phyloP scores from a whole-genome alignment of 805 yeast species.

The Saccharomycopsis lassenensis region DNA sequence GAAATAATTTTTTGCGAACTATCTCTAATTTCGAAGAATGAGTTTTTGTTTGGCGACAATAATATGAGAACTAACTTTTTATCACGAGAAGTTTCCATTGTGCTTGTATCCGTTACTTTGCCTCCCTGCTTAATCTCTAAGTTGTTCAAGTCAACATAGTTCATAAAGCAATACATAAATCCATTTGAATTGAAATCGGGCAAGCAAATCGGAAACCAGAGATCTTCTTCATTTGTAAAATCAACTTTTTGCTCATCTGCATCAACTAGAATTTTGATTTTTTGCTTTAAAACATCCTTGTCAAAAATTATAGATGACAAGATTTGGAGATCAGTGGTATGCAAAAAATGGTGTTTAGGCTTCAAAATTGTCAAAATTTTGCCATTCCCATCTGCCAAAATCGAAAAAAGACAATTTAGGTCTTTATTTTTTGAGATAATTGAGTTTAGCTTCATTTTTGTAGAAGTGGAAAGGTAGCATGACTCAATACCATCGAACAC shows the following conservation, averaged over 20 bases:
- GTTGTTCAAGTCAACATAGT: constrained; percentile 36
- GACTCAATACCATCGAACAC: constrained; percentile 58
- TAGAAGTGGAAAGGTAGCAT: constrained; percentile 43
- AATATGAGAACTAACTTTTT: constrained; percentile 42
- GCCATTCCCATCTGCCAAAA: constrained; percentile 55
- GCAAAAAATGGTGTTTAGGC: constrained; percentile 67
- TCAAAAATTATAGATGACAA: constrained; percentile 59
- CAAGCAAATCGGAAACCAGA: constrained; percentile 90
- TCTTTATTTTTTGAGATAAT: constrained; percentile 37
- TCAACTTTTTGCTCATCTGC: constrained; percentile 12
- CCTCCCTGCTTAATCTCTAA: constrained; percentile 18
- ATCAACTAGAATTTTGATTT: constrained; percentile 7
- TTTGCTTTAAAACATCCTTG: constrained; percentile 5
- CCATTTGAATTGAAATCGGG: constrained; percentile 87
- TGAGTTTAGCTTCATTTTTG: constrained; percentile 46
- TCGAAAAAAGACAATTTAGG: constrained; percentile 44
- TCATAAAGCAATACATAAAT: constrained; percentile 72
- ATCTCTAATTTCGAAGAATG: constrained; percentile 65
- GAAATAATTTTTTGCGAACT: constrained; percentile 42
- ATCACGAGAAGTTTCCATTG: constrained; percentile 7
- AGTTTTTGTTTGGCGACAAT: constrained; percentile 43
- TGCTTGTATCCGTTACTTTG: neutral
- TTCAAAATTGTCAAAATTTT: constrained; percentile 58
- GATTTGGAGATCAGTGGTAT: constrained; percentile 71
- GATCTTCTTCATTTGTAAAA: constrained; percentile 43